Evolutionary conservation across 257 asterid species (phyloP).

Genomic region (Solanum pennellii): DNA sequence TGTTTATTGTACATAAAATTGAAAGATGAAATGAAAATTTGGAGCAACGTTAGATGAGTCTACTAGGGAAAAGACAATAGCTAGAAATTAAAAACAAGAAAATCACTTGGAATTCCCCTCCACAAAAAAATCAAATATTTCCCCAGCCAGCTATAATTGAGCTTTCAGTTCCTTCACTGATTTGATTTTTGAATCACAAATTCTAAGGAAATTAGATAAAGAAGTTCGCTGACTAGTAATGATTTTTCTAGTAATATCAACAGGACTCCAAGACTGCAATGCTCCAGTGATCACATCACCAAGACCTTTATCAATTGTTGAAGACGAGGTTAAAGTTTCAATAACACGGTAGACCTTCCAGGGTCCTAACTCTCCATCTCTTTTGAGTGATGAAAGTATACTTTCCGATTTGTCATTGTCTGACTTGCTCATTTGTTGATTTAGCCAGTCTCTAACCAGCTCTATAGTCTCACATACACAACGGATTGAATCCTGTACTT

Average conservation of each 20-base stretch:
- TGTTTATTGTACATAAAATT: background rate
- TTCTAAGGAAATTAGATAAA: slow-evolving; percentile 41
- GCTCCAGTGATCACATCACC: slow-evolving; percentile 56
- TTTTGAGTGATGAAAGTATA: slow-evolving; percentile 37
- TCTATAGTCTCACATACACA: slow-evolving; percentile 49
- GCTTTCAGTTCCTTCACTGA: slow-evolving; percentile 36
- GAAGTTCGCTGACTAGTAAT: slow-evolving; percentile 32
- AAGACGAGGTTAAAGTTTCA: slow-evolving; percentile 21
- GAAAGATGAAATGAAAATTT: background rate
- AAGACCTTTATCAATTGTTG: slow-evolving; percentile 28
- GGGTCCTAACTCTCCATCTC: slow-evolving; percentile 38
- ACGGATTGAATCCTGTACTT: slow-evolving; percentile 42
- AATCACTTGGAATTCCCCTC: background rate
- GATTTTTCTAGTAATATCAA: slow-evolving; percentile 41
- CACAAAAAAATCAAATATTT: background rate
- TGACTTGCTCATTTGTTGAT: slow-evolving; percentile 38
- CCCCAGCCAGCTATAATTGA: slow-evolving; percentile 28
- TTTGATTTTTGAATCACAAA: slow-evolving; percentile 51
- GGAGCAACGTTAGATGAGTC: background rate
- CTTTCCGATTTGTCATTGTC: slow-evolving; percentile 34
- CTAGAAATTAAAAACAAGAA: no score
- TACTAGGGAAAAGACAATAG: background rate
- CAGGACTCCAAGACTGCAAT: slow-evolving; percentile 54
- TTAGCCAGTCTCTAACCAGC: slow-evolving; percentile 50
- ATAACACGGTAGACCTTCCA: slow-evolving; percentile 46